Conservation (phyloP, 371 early-diverging fungal species). For the Mucor indicus region DNA sequence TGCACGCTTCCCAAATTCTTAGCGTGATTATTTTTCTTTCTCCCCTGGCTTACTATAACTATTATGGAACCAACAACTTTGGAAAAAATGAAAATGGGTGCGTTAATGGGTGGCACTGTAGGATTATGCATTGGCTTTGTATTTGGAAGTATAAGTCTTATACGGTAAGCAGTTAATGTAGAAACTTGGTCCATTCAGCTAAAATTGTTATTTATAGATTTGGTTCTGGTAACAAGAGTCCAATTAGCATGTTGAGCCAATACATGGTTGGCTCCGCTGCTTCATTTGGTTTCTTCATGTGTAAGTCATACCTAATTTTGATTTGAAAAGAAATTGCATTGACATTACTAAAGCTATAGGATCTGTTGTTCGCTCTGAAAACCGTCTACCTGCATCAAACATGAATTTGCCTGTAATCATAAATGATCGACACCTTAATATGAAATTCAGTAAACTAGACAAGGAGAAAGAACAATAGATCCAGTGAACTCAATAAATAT, state of each 20-base stretch:
- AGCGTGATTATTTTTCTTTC: too few relatives aligned
- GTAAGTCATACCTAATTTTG: slow-evolving; percentile 14
- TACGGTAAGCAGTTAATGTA: slow-evolving; percentile 69
- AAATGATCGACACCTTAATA: slow-evolving; percentile 3
- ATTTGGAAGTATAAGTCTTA: slow-evolving; percentile 67
- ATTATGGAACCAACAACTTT: slow-evolving; percentile 64
- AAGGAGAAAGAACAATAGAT: background rate
- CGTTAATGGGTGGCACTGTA: slow-evolving; percentile 82
- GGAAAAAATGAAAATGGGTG: slow-evolving; percentile 80
- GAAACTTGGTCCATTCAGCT: background rate
- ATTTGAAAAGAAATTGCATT: background rate
- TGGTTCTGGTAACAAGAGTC: slow-evolving; percentile 43
- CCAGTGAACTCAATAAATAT: too few relatives aligned
- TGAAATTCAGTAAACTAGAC: background rate
- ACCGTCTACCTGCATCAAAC: slow-evolving; percentile 9
- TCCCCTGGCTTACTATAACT: too few relatives aligned
- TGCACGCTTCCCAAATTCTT: too few relatives aligned
- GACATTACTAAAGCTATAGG: slow-evolving; percentile 63
- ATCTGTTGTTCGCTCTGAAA: slow-evolving; percentile 73
- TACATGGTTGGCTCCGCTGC: slow-evolving; percentile 56
- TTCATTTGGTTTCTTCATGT: slow-evolving; percentile 57
- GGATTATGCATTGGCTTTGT: slow-evolving; percentile 82
- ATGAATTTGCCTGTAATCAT: slow-evolving; percentile 13
- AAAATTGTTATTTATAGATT: slow-evolving; percentile 21
- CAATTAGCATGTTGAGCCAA: slow-evolving; percentile 43